A percentile compares a stretch with the other conserved stretches of the same genome.
These are phyloP conservation scores for Eutrema heterophyllum DNA, from an alignment of 345 rosid species.

Conservation along the genomic window DNA sequence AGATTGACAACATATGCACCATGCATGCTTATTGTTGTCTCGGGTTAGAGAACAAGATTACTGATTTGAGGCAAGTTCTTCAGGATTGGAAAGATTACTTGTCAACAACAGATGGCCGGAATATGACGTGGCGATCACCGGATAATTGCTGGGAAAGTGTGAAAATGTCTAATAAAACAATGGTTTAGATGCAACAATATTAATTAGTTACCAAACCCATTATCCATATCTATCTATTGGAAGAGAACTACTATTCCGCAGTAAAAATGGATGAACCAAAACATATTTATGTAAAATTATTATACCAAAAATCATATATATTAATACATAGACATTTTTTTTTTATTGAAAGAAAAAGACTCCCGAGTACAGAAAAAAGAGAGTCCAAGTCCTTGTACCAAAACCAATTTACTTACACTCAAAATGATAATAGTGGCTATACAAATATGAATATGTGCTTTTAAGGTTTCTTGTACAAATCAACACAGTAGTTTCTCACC, in stretches of 20 bases:
- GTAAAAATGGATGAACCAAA: not conserved
- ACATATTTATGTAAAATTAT: not conserved
- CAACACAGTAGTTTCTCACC: conserved; percentile 11
- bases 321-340: no score
- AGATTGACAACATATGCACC: no score
- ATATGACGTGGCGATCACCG: not conserved
- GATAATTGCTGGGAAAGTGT: not conserved
- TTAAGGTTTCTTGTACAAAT: conserved; percentile 24
- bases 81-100: no score
- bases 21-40: no score
- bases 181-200: not conserved
- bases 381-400: conserved; percentile 1
- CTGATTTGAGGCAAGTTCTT: no score
- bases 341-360: not conserved
- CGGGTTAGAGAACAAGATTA: no score
- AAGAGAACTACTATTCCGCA: not conserved
- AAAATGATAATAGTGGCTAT: conserved; percentile 25
- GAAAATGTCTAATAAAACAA: not conserved
- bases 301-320: not conserved
- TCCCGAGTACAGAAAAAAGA: not conserved
- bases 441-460: conserved; percentile 27
- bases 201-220: not conserved
- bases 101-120: not conserved
- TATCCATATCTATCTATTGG: not conserved
- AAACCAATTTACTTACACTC: conserved; percentile 34